Evolutionary conservation across 75 land plant genomes (phyloP), one percentile per base, ranked within the genome.

Genomic region (Picea sitchensis): DNA sequence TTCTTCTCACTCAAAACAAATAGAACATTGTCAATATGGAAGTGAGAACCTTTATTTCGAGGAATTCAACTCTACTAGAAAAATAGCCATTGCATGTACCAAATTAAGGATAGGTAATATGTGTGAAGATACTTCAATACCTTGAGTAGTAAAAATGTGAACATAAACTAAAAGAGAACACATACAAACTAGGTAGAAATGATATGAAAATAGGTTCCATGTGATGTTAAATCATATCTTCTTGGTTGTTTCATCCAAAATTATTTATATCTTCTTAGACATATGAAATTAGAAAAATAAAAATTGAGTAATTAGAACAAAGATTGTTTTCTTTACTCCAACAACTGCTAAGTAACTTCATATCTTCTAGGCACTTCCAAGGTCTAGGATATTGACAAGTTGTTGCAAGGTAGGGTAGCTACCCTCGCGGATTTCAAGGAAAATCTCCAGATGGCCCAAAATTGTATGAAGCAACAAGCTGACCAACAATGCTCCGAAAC

Each of bases 41-140:
- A 96, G 76, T 96, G 99, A 2, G 98, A 94, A 15, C 98, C 98
- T 74, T 31, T 68, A 77, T 94, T 96, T 31, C 98, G 98, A 13
- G 98, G 99, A 69, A 87, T 90, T 79, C 99, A 84, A 2, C 41
- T 14, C 96, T 38, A 56, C 59, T 76, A 12, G 18, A 76, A 61
- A 59, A 23, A 61, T 32, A 57, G 9, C 17, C 15, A 26, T 6
- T 61, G 30, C n/a, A 21, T 57, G 36, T 64, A 17, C 20, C n/a
- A 44, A 54, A 18, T 44, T 14, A 73, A 54, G 17, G 6, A 65
- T 8, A 31, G 17, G 20, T 23, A 76, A 31, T 30, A 75, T 23
- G 58, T 69, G 51, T 69, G 61, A 59, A 15, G 0, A 59, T 58
- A 58, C 0, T 18, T 59, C 61, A 59, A 17, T 8, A 3, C 2